Evolutionary conservation across 495 filamentous ascomycete species (phyloP), one percentile per base, ranked within the genome.

Genomic region (Staphylotrichum tortipilum): DNA sequence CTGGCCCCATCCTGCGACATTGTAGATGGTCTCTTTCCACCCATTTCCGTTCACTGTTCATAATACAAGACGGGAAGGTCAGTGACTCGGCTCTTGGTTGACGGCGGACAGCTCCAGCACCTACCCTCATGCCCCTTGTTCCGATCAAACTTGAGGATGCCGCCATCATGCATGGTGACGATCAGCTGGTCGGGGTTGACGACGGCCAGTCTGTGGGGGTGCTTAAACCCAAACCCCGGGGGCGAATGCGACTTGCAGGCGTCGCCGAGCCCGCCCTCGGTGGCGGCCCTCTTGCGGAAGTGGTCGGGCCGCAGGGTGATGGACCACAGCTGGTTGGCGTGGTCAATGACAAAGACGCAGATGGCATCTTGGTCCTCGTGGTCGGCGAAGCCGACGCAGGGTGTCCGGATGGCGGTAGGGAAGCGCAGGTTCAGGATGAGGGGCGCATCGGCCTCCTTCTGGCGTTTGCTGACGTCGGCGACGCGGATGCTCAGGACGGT

Each of bases 381-480:
- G 59, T 96, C 94, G 15, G 86, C 80, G 43, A 97, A 78, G 21
- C 83, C 88, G 34, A 97, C 77, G 43, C 89, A 86, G 3, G 77
- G 78, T 15, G 82, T 77, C 44, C 82, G 72, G 39, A 99, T 85
- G 7, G 77, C 64, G 34, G 79, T 73, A 19, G 82, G 75, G 64
- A 97, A 94, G 51, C 76, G 74, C 50, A 98, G 75, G 54, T 85
- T 80, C 43, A 97, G 70, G 3, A 84, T 86, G 18, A 86, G 78
- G 43, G 84, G 83, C 59, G 89, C 84, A 55, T 79, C 75, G 40
- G 74, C 67, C 24, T 79, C 75, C 22, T 79, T 73, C 17, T 77
- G 73, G 42, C 80, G 74, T 63, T 85, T 91, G 30, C 78, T 83
- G 49, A 96, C 66, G 67, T 97, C 92, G 58, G 84, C 80, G 29